Conservation (phyloP, 148 eudicot species). For the Rheum nobile region DNA sequence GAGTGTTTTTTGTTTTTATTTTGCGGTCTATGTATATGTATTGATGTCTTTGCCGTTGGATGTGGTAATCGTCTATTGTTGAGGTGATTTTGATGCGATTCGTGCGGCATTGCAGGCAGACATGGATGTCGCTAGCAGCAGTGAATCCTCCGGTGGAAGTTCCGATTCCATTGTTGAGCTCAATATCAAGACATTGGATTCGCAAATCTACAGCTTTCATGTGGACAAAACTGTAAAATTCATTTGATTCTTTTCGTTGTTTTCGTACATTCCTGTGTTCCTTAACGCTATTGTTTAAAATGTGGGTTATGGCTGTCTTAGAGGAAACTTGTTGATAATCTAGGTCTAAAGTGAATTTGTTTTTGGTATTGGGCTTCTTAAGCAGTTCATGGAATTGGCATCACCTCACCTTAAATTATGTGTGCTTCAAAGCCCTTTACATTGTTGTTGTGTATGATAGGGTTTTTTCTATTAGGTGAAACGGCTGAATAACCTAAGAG, state of each 20-base stretch:
- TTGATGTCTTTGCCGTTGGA: neutral
- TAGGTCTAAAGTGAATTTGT: neutral
- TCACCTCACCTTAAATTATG: neutral
- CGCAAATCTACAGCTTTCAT: constrained; percentile 42
- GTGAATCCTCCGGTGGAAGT: constrained; percentile 30
- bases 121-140: constrained; percentile 42
- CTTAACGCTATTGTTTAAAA: neutral
- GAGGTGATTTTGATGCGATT: neutral
- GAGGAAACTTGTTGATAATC: neutral
- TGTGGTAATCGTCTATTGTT: neutral
- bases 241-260: neutral
- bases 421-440: neutral
- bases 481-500: neutral
- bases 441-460: neutral
- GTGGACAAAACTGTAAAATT: constrained; percentile 56
- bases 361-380: neutral
- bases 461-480: neutral
- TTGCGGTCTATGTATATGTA: neutral
- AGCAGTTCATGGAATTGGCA: neutral
- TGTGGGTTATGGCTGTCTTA: neutral
- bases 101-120: constrained; percentile 16
- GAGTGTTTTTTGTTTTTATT: neutral
- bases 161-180: constrained; percentile 54
- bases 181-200: constrained; percentile 79
- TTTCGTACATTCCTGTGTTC: neutral